phyloP scores from a whole-genome alignment of 345 rosid genomes.

The Dimocarpus longan region DNA sequence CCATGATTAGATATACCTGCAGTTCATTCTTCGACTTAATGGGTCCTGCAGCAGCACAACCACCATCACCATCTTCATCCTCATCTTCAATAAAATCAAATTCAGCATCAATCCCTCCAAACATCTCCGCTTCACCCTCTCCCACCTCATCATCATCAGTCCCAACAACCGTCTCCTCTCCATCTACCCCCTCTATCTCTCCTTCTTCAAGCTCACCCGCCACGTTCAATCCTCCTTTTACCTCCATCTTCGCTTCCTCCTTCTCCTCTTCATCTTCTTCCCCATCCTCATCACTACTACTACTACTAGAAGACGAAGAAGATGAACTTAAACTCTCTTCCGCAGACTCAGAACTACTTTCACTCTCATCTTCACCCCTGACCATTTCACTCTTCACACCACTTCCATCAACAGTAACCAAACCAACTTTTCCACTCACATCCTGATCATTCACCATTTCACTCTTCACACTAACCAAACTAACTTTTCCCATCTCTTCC shows the following conservation, averaged over 20 bases:
- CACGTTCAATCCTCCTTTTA: constrained; percentile 27
- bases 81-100: constrained; percentile 45
- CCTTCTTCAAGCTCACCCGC: constrained; percentile 26
- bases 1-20: constrained; percentile 49
- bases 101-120: constrained; percentile 54
- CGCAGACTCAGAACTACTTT: constrained; percentile 40
- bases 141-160: constrained; percentile 33
- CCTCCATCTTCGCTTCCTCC: constrained; percentile 24
- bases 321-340: constrained; percentile 46
- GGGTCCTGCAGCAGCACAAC: constrained; percentile 47
- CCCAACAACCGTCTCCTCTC: constrained; percentile 21
- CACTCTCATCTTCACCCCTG: constrained; percentile 33
- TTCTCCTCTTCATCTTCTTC: constrained; percentile 31
- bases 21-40: constrained; percentile 85
- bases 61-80: constrained; percentile 39
- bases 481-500: constrained; percentile 49
- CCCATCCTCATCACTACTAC: constrained; percentile 26
- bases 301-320: constrained; percentile 40
- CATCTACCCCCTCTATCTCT: constrained; percentile 25
- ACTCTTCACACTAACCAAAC: constrained; percentile 33
- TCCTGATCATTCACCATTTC: constrained; percentile 26
- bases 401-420: constrained; percentile 29
- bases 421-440: constrained; percentile 25
- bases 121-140: constrained; percentile 46
- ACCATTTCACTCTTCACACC: constrained; percentile 28